phyloP scores from a whole-genome alignment of 176 grass and related monocot species.

The Poa annua region DNA sequence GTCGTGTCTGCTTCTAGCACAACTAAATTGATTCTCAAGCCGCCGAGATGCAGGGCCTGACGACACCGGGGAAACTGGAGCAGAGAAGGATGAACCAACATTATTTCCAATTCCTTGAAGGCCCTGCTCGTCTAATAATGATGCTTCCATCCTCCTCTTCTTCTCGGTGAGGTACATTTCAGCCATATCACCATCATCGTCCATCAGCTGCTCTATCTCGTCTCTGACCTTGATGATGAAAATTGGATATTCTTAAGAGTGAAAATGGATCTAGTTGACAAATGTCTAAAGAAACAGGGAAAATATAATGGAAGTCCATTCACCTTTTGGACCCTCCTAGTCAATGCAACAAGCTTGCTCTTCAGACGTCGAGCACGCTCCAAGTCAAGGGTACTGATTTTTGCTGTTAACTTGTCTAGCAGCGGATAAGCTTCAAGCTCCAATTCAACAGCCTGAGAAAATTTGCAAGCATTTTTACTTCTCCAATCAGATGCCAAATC shows the following conservation, averaged over 20 bases:
- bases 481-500: constrained; percentile 4
- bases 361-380: constrained; percentile 79
- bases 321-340: constrained; percentile 96
- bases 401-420: constrained; percentile 79
- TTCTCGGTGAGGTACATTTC: constrained; percentile 99
- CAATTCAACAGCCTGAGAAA: constrained; percentile 76
- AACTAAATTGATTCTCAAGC: constrained; percentile 71
- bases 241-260: constrained; percentile 18
- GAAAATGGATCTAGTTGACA: not conserved
- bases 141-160: constrained; percentile 69
- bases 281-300: not conserved
- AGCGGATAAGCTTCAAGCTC: constrained; percentile 92
- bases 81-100: constrained; percentile 63
- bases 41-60: constrained; percentile 51
- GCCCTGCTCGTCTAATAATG: constrained; percentile 57
- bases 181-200: constrained; percentile 98
- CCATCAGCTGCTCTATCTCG: constrained; percentile 96
- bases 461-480: constrained; percentile 32
- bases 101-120: constrained; percentile 51
- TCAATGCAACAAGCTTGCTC: constrained; percentile 88
- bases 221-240: constrained; percentile 76
- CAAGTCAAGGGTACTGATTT: constrained; percentile 87
- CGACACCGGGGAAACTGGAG: constrained; percentile 82
- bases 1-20: constrained; percentile 69
- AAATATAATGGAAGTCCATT: constrained; percentile 18